Evolutionary conservation across 208 protist genomes (phyloP).

Genomic region (Leishmania gerbilli): DNA sequence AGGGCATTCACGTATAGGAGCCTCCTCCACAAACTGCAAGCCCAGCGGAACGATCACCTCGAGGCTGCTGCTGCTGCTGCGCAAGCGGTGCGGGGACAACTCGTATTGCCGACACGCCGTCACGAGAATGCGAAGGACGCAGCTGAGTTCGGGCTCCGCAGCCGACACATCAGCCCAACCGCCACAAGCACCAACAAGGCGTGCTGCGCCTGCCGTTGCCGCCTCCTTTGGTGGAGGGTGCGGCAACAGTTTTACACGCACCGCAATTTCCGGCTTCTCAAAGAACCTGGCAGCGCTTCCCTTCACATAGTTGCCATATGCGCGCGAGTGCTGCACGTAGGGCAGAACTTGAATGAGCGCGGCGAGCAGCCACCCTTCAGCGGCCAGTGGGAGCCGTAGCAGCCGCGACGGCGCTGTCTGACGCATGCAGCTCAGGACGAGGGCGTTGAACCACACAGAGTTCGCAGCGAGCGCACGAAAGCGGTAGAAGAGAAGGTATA

Average conservation of each 20-base stretch:
- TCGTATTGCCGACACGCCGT: constrained; percentile 8
- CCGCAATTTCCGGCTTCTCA: constrained; percentile 6
- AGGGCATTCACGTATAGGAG: too few relatives aligned
- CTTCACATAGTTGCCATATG: background rate
- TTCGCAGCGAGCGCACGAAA: constrained; percentile 2
- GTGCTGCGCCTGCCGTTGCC: background rate
- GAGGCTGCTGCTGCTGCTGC: background rate
- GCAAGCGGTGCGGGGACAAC: background rate
- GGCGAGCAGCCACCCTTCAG: constrained; percentile 13
- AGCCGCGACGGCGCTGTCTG: background rate
- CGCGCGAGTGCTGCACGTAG: background rate
- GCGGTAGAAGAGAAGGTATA: constrained; percentile 10
- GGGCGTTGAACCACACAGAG: constrained; percentile 4
- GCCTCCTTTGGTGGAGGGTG: background rate
- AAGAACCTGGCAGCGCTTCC: background rate
- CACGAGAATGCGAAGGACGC: constrained; percentile 8
- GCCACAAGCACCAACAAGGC: background rate
- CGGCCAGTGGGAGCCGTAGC: background rate
- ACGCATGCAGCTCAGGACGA: constrained; percentile 1
- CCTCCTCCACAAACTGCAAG: background rate
- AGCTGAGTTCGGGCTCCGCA: constrained; percentile 4
- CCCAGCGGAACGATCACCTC: constrained; percentile 4
- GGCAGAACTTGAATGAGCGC: background rate
- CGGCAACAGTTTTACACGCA: background rate
- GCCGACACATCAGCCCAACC: constrained; percentile 1